phyloP scores from a whole-genome alignment of 805 yeast genomes.

The Wickerhamomyces subpelliculosus region DNA sequence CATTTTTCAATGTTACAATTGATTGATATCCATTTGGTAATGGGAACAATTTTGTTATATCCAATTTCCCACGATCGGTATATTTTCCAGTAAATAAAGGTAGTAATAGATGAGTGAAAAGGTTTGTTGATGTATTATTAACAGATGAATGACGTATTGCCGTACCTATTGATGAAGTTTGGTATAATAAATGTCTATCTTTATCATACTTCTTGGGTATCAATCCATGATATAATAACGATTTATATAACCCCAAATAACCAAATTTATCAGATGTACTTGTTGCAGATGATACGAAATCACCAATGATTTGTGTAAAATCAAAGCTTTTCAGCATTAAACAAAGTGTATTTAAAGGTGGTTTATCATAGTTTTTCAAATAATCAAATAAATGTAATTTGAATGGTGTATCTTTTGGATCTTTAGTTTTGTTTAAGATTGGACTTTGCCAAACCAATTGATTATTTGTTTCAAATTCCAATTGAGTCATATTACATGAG shows the following conservation, averaged over 20 bases:
- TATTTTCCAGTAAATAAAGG: constrained; percentile 13
- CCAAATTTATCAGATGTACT: constrained; percentile 29
- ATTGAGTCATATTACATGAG: constrained; percentile 49
- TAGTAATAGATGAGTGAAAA: constrained; percentile 18
- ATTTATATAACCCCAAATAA: constrained; percentile 12
- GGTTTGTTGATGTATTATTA: constrained; percentile 5
- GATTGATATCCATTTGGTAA: constrained; percentile 9
- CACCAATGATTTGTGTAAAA: constrained; percentile 41
- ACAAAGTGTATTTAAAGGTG: constrained; percentile 23
- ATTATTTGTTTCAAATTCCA: constrained; percentile 51
- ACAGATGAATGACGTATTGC: not conserved
- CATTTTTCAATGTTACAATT: constrained; percentile 17
- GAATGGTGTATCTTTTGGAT: constrained; percentile 26
- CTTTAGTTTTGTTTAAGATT: constrained; percentile 12
- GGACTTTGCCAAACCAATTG: constrained; percentile 67
- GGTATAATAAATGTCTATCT: constrained; percentile 23
- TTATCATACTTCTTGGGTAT: constrained; percentile 5
- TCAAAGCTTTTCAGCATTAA: constrained; percentile 28
- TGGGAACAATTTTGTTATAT: constrained; percentile 1
- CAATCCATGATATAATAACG: constrained; percentile 12
- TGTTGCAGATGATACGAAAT: constrained; percentile 52
- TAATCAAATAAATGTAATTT: constrained; percentile 38
- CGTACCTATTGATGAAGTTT: constrained; percentile 25
- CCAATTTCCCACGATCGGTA: not conserved
- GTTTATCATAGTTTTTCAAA: constrained; percentile 34